Conservation (phyloP, 2,329 filamentous ascomycete species). For the Nemania sp. region DNA sequence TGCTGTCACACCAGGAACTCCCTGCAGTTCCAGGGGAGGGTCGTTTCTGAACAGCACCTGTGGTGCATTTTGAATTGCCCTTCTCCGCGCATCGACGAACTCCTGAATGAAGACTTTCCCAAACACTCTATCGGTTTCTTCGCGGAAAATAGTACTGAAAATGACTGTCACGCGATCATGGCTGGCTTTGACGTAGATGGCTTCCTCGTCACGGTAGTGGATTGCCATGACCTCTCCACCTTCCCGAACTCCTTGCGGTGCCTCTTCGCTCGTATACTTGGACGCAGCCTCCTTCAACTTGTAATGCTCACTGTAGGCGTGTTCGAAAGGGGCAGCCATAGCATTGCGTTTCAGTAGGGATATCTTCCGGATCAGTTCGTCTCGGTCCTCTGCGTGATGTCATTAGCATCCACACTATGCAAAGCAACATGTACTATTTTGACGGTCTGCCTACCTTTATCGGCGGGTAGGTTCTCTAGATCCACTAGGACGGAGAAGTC, state of each 20-base stretch:
- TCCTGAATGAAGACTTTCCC: constrained; percentile 99
- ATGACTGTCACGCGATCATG: constrained; percentile 98
- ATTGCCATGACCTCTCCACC: constrained; percentile 95
- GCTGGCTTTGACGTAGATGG: constrained; percentile 98
- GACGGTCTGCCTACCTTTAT: constrained; percentile 68
- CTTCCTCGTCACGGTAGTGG: constrained; percentile 98
- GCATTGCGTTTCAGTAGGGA: constrained; percentile 96
- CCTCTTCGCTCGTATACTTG: constrained; percentile 92
- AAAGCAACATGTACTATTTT: background rate
- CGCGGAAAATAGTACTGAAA: constrained; percentile 97
- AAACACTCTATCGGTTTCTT: constrained; percentile 97
- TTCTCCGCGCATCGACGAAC: constrained; percentile 94
- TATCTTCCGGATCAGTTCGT: constrained; percentile 87
- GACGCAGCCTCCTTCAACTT: constrained; percentile 87
- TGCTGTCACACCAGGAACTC: constrained; percentile 82
- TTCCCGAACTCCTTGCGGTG: constrained; percentile 88
- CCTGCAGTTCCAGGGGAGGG: constrained; percentile 89
- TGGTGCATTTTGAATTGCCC: constrained; percentile 97
- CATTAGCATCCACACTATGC: constrained; percentile 32
- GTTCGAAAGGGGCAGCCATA: constrained; percentile 98
- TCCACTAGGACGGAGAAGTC: constrained; percentile 96
- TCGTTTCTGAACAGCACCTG: constrained; percentile 98
- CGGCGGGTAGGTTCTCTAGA: constrained; percentile 84
- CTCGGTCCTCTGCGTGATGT: constrained; percentile 76
- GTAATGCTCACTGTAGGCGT: constrained; percentile 94